phyloP scores from a whole-genome alignment of 1,284 basidiomycete species.

The Ustilago cynodontis region DNA sequence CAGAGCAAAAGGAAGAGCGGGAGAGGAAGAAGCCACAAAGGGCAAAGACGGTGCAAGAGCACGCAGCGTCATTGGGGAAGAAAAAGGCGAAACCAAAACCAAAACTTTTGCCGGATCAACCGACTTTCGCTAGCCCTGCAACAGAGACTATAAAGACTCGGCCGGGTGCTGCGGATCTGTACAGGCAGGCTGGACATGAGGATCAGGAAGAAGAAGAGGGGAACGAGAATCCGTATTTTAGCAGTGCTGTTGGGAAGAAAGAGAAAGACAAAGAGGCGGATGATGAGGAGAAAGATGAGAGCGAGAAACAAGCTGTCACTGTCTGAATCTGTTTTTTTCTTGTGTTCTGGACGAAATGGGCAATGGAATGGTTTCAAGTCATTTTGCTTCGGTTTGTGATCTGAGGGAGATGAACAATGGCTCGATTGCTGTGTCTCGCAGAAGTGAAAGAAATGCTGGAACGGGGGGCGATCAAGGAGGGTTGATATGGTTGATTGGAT shows the following conservation, averaged over 20 bases:
- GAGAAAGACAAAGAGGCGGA: background rate
- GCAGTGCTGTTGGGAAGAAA: background rate
- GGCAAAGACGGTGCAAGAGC: slow-evolving; percentile 18
- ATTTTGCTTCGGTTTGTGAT: too few species aligned
- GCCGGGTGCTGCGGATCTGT: slow-evolving; percentile 28
- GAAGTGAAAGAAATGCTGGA: too few species aligned
- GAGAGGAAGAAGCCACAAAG: slow-evolving; percentile 4
- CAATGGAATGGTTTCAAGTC: too few species aligned
- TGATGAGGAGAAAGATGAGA: slow-evolving; percentile 1
- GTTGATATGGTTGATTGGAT: too few species aligned
- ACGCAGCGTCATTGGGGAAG: slow-evolving; percentile 19
- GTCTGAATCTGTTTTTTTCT: background rate
- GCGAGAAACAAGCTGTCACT: background rate
- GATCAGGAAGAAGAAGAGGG: background rate
- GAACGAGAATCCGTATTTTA: slow-evolving; percentile 30
- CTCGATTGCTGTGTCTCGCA: too few species aligned
- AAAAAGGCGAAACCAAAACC: slow-evolving; percentile 17
- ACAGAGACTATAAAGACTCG: slow-evolving; percentile 29
- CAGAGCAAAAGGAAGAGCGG: background rate
- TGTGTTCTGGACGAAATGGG: too few species aligned
- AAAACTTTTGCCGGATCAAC: slow-evolving; percentile 42
- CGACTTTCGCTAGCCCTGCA: slow-evolving; percentile 29
- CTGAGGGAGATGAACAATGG: too few species aligned
- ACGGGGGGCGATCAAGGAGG: too few species aligned
- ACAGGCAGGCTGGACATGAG: slow-evolving; percentile 5